Percentiles rank a stretch among this genome's conserved stretches.
These are phyloP conservation scores for Penicillium rolfsii DNA, from an alignment of 2,329 filamentous ascomycete species.

Conservation along the genomic window DNA sequence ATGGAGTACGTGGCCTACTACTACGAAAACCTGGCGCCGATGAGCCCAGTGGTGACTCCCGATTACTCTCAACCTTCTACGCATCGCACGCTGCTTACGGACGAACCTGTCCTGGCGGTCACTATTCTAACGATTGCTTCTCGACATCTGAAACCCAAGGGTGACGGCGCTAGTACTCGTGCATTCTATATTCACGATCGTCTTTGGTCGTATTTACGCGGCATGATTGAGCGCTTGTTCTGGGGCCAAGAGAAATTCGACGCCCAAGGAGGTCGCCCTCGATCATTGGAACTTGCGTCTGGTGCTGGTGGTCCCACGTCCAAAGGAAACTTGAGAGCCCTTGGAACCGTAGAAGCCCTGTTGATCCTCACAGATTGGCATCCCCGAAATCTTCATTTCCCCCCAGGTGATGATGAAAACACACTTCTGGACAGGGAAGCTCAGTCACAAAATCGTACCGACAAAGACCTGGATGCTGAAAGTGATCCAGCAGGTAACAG, in stretches of 20 bases:
- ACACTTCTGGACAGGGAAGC: conserved; percentile 71
- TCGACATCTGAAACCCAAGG: conserved; percentile 77
- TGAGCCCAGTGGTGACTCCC: conserved; percentile 91
- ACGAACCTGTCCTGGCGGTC: conserved; percentile 91
- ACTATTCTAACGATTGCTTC: conserved; percentile 90
- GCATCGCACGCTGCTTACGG: conserved; percentile 77
- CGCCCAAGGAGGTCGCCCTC: conserved; percentile 70
- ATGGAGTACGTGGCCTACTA: conserved; percentile 96
- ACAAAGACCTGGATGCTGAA: conserved; percentile 47
- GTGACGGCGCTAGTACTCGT: conserved; percentile 78
- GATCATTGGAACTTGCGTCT: conserved; percentile 67
- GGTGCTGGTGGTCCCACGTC: conserved; percentile 55
- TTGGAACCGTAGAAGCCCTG: conserved; percentile 92
- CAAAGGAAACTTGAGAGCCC: conserved; percentile 79
- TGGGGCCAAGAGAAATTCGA: conserved; percentile 97
- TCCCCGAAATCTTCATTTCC: conserved; percentile 90
- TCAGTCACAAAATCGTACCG: conserved; percentile 61
- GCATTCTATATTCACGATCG: conserved; percentile 93
- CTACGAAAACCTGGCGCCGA: conserved; percentile 84
- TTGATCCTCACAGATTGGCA: conserved; percentile 98
- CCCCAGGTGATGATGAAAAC: conserved; percentile 69
- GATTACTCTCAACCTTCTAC: conserved; percentile 83
- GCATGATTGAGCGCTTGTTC: conserved; percentile 92
- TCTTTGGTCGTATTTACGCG: conserved; percentile 89
- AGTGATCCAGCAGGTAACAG: conserved; percentile 46